Evolutionary conservation across 23 red algal genomes (phyloP), one percentile per base, ranked within the genome.

Genomic region (Gracilaria gracilis): DNA sequence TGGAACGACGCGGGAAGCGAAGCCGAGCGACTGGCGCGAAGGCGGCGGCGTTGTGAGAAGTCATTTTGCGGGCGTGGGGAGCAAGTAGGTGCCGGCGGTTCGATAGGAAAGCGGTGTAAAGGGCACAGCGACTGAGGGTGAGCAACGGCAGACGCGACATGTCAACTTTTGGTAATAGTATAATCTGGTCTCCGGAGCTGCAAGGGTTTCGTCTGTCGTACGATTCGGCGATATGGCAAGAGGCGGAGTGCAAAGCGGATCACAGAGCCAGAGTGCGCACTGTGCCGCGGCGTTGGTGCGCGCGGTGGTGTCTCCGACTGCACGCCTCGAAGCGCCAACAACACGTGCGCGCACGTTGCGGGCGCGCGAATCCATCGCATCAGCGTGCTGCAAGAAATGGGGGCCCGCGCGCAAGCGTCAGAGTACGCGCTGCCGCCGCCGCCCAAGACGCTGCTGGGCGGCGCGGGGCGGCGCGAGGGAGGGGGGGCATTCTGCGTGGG

Each of bases 401-500:
- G 69, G 36, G 37, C 35, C 17, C 9, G 9, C 28, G 69, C 39
- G 19, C 9, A 4, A 7, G 12, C 17, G 36, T 47, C 17, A 9
- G 72, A 77, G 39, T 95, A 89, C 51, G 57, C 84, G 35, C 38
- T 64, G 13, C 93, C 93, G 35, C 72, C 93, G 47, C 93, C 93
- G 50, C 93, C 93, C 37, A 73, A 64, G 46, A 89, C 59, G 64
- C 82, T 79, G 59, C 34, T 95, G 57, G n/a, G n/a, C n/a, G n/a
- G n/a, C n/a, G n/a, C n/a, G n/a, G n/a, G n/a, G n/a, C 66, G 72
- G 42, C 35, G 53, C 33, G 93, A 76, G 0, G 12, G 33, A 23
- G 93, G 93, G 8, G 89, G 93, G 93, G 84, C 78, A 39, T 95
- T 83, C 65, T 84, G 93, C 33, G 85, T 88, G 54, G 93, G 93